Conservation (phyloP, 1,284 basidiomycete genomes). For the Porodaedalea pini region DNA sequence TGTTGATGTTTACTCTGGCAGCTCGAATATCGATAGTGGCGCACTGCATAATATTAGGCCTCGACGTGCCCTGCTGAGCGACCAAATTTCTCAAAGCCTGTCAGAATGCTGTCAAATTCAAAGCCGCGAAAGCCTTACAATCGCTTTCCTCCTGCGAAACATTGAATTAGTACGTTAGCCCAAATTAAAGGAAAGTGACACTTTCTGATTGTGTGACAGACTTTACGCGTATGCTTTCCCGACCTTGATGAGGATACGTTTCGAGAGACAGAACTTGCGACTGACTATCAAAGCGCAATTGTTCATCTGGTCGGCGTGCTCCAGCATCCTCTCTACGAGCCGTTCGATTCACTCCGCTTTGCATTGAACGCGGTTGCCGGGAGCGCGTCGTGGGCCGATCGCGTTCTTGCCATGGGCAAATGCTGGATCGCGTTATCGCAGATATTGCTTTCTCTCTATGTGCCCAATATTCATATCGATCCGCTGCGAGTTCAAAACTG, state of each 20-base stretch:
- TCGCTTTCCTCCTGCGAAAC: slow-evolving; percentile 1
- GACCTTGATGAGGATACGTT: neutral
- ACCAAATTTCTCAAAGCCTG: neutral
- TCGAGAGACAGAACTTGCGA: neutral
- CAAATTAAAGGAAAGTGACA: neutral
- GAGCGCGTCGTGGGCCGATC: neutral
- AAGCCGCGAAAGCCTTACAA: neutral
- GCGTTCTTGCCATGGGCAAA: slow-evolving; percentile 21
- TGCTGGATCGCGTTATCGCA: slow-evolving; percentile 68
- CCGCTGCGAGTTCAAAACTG: slow-evolving; percentile 72
- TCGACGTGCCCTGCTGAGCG: neutral
- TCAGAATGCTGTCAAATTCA: neutral
- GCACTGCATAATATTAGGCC: neutral
- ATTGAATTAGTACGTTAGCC: slow-evolving; percentile 3
- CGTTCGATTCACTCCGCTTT: neutral
- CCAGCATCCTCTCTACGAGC: neutral
- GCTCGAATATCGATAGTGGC: neutral
- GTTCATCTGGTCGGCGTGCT: neutral
- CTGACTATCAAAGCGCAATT: neutral
- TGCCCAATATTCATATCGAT: slow-evolving; percentile 87
- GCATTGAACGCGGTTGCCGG: neutral
- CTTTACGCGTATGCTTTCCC: slow-evolving; percentile 4
- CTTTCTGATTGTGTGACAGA: neutral
- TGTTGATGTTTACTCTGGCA: neutral
- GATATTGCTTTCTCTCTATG: slow-evolving; percentile 65